A percentile compares a stretch with the other conserved stretches of the same genome.
Evolutionary conservation across 768 basidiomycete genomes (phyloP).

Genomic region (Termitomyces sp.): DNA sequence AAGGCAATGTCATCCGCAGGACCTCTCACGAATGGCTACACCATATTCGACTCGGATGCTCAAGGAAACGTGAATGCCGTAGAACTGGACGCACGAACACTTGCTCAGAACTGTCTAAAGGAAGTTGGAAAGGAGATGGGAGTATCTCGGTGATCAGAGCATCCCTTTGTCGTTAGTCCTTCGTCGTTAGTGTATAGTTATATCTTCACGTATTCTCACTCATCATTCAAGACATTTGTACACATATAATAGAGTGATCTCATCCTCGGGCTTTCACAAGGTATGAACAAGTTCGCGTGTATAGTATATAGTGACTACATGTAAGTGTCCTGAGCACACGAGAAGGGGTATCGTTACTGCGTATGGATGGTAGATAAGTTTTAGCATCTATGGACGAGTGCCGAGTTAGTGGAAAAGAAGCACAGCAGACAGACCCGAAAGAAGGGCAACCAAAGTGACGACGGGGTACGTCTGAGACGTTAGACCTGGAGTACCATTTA

Average conservation of each 20-base stretch:
- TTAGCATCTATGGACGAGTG: neutral
- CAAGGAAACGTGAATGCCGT: constrained; percentile 23
- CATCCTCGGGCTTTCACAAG: neutral
- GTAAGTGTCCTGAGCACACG: neutral
- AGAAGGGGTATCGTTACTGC: neutral
- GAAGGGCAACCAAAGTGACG: constrained; percentile 15
- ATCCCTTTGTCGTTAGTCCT: neutral
- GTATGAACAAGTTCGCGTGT: neutral
- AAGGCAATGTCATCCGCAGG: constrained; percentile 6
- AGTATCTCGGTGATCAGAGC: constrained; percentile 10
- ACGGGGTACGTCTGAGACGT: constrained; percentile 13
- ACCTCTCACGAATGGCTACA: constrained; percentile 5
- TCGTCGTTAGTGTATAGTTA: neutral
- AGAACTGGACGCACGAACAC: constrained; percentile 60
- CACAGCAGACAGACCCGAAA: constrained; percentile 20
- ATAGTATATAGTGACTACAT: neutral
- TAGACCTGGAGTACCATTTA: constrained; percentile 3
- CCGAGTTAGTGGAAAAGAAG: constrained; percentile 15
- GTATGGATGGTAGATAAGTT: neutral
- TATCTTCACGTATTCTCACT: neutral
- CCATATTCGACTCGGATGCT: neutral
- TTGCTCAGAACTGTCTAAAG: constrained; percentile 66
- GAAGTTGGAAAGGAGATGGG: constrained; percentile 77
- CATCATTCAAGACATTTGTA: neutral
- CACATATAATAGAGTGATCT: neutral